Conservation (phyloP, 257 asterid species). For the Solanum stenotomum region DNA sequence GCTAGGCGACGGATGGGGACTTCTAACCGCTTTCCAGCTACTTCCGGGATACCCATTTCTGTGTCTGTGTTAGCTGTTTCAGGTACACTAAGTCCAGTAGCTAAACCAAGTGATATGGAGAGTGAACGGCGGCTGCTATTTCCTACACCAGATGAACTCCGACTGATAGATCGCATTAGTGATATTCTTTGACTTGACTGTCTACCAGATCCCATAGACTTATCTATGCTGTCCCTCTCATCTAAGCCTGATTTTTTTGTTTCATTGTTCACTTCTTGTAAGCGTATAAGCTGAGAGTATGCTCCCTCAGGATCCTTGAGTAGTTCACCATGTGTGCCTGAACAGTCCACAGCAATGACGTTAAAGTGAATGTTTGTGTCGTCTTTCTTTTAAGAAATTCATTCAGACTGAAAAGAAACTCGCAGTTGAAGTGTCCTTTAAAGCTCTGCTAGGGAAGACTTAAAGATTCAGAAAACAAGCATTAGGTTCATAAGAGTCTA, state of each 20-base stretch:
- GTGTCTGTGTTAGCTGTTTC: slow-evolving; percentile 30
- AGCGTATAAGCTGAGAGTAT: slow-evolving; percentile 45
- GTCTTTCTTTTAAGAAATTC: background rate
- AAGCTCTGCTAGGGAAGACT: background rate
- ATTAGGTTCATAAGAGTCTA: background rate
- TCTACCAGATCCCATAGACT: slow-evolving; percentile 28
- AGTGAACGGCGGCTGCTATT: slow-evolving; percentile 51
- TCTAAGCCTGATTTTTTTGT: slow-evolving; percentile 23
- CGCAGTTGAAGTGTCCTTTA: background rate
- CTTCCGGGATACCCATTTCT: slow-evolving; percentile 20
- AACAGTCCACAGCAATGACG: background rate
- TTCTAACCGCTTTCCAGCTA: slow-evolving; percentile 21
- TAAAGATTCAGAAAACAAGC: background rate
- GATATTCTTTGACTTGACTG: slow-evolving; percentile 53
- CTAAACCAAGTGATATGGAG: slow-evolving; percentile 40
- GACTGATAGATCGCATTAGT: slow-evolving; percentile 33
- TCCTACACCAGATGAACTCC: slow-evolving; percentile 56
- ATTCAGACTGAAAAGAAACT: background rate
- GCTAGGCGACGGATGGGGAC: slow-evolving; percentile 53
- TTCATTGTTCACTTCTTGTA: slow-evolving; percentile 38
- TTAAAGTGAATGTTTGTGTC: background rate
- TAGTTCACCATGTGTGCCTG: slow-evolving; percentile 47
- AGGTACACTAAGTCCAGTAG: slow-evolving; percentile 39
- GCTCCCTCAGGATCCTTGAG: slow-evolving; percentile 40
- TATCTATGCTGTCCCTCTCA: slow-evolving; percentile 26